Base-by-base conservation (phyloP, 805 yeast species). In the Candida argentea region DNA sequence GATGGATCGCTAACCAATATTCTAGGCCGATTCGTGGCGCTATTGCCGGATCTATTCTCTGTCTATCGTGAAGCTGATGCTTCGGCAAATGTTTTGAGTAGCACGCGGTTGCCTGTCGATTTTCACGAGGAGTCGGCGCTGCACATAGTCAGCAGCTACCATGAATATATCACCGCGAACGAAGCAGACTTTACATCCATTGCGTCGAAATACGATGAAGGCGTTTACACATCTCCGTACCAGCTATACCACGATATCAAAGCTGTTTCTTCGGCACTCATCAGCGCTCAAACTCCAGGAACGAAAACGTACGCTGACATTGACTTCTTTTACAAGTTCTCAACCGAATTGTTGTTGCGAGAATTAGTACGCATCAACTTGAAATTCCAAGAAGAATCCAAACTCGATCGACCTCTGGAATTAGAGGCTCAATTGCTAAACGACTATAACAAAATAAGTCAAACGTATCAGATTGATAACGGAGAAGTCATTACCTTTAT, bases 171-270 rank as follows among this genome's bases (percentile, higher is more conserved):
- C 7, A 18, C 9, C 10, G 10, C 7, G 7, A 10, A 10, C 10
- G 20, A 10, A 8, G 10, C 20, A 10, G 20, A 8, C 10, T 18
- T 10, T 8, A 18, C 9, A 8, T 7, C 7, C 10, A 18, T 18
- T 18, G 20, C 20, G 7, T 8, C 20, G 10, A 18, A 10, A 18
- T 18, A 18, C 10, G 10, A 48, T 1, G 37, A 47, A 1, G 44
- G 46, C 2, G 20, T 10, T 8, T 18, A 18, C 10, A 18, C 20
- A 18, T 8, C 20, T 18, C 57, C 78, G 5, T 79, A 76, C 41
- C 56, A 57, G 24, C 43, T 81, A 8, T 80, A 61, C 41, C 89
- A 81, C 43, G 94, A 82, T 47, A 44, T 82, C 25, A 76, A 67
- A 34, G 51, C 76, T 11, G 70, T 76, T 0, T 56, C 75, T 20